phyloP scores from a whole-genome alignment of 345 rosid species.

The Gossypium bickii region DNA sequence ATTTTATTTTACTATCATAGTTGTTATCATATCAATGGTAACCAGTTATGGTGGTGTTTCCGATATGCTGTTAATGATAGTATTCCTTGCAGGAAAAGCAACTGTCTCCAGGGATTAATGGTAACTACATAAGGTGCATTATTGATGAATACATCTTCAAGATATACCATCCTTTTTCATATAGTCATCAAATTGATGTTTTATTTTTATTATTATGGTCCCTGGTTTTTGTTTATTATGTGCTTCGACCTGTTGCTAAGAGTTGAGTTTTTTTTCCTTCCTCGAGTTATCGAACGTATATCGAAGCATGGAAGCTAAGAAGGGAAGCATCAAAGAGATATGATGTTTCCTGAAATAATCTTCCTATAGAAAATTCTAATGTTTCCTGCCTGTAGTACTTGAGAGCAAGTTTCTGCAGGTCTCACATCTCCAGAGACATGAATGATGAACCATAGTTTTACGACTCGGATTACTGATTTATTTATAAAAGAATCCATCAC shows the following conservation, averaged over 20 bases:
- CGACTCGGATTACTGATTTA: not conserved
- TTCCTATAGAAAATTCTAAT: conserved; percentile 75
- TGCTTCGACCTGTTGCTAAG: conserved; percentile 4
- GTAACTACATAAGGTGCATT: not conserved
- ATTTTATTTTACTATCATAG: not conserved
- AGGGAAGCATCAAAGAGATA: conserved; percentile 71
- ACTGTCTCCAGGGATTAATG: not conserved
- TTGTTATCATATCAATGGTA: not conserved
- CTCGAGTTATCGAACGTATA: not conserved
- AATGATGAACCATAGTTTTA: not conserved
- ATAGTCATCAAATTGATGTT: not conserved
- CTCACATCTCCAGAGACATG: conserved; percentile 59
- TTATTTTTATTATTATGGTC: not conserved
- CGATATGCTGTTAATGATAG: not conserved
- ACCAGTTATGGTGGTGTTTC: not conserved
- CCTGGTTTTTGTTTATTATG: not conserved
- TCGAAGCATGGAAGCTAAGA: conserved; percentile 70
- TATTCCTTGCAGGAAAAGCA: not conserved
- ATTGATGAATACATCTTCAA: not conserved
- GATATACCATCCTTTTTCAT: not conserved
- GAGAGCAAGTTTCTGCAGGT: conserved; percentile 56
- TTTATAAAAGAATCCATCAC: conserved; percentile 5
- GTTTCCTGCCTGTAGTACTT: conserved; percentile 72
- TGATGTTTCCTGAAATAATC: conserved; percentile 89
- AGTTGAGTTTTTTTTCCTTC: not conserved